Percentiles rank a stretch among this genome's conserved stretches.
Evolutionary conservation across 768 basidiomycete species (phyloP).

Genomic region (Suillus subaureus): DNA sequence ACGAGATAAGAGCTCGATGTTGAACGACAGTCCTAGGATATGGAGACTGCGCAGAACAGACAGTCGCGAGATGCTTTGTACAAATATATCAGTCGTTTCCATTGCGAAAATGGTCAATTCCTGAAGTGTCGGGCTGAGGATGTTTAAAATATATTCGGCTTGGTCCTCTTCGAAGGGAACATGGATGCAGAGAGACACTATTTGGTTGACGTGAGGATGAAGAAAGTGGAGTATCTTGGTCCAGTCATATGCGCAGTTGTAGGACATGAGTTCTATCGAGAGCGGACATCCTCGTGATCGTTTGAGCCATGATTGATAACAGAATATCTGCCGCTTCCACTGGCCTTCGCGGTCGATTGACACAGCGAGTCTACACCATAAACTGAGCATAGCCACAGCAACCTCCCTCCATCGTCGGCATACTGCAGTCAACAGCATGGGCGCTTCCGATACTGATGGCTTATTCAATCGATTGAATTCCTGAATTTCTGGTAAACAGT

Average conservation of each 20-base stretch:
- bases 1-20: constrained; percentile 2
- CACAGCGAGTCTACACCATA: constrained; percentile 48
- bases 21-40: not conserved
- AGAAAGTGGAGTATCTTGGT: constrained; percentile 10
- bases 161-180: no score
- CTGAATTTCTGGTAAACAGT: constrained; percentile 30
- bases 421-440: constrained; percentile 42
- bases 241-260: not conserved
- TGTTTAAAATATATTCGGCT: not conserved
- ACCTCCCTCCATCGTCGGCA: constrained; percentile 46
- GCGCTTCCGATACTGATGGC: constrained; percentile 23
- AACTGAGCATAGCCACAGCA: constrained; percentile 38
- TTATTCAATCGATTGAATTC: no score
- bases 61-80: constrained; percentile 8
- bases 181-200: not conserved
- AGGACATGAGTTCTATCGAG: constrained; percentile 19
- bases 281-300: constrained; percentile 21
- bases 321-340: constrained; percentile 13
- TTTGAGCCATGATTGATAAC: constrained; percentile 13
- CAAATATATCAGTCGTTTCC: no score
- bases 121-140: constrained; percentile 16
- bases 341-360: not conserved
- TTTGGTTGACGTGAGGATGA: constrained; percentile 19
- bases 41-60: constrained; percentile 17
- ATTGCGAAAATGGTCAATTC: constrained; percentile 16